Evolutionary conservation across 2,329 filamentous ascomycete species (phyloP), one percentile per base, ranked within the genome.

Genomic region (Scedosporium dehoogii): DNA sequence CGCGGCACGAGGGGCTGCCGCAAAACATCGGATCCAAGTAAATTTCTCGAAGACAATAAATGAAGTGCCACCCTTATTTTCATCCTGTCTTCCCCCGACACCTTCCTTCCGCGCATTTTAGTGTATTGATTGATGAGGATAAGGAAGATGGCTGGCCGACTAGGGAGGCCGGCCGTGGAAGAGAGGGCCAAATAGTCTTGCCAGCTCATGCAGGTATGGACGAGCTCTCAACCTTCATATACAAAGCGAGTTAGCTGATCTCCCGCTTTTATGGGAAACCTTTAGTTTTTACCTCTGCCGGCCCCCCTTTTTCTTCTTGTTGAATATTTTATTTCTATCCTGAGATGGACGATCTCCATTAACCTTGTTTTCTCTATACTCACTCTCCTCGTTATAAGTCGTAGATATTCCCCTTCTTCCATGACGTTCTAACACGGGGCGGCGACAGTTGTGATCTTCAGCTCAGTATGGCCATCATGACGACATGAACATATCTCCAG

Each of bases 401-500:
- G 21, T 21, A 5, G 12, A 29, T 23, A 59, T 59, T 42, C 18
- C 18, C 41, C 56, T 42, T 9, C 56, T 10, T 21, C 41, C 29
- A 42, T 23, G 57, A 18, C 33, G 6, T 7, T 59, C n/a, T 18
- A 7, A 21, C 57, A 21, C 57, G 44, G 21, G 57, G 42, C 29
- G 33, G 14, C 16, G 33, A 4, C 1, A 44, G 18, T 59, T 23
- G 57, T 21, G 29, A 42, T 53, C 21, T 14, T 53, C 18, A 14
- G 3, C 33, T 44, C 58, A 29, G 58, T 23, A 60, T 60, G 58
- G 58, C 58, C 7, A 48, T 60, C 58, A 60, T 60, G 58, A 10
- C 58, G 58, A 48, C 58, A 60, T 60, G 58, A 48, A 6, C 58
- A 48, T 60, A 21, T 60, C 58, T 42, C 58, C 58, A 46, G 23